Percentiles rank a stretch among this genome's conserved stretches.
Conservation (phyloP, 2,329 filamentous ascomycete genomes). For the Calonectria montana region DNA sequence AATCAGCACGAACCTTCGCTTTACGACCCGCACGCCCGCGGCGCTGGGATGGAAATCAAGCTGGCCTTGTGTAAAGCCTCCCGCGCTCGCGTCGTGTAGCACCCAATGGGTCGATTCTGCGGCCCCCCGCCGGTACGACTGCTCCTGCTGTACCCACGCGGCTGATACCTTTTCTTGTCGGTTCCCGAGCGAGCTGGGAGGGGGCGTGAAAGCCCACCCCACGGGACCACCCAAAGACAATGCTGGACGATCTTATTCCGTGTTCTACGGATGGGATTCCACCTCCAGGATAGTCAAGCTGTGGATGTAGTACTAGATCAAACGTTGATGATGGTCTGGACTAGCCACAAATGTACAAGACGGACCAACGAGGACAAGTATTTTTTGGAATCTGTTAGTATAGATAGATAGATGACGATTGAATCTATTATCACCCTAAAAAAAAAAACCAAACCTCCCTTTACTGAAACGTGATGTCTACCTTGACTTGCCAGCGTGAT, state of each 20-base stretch:
- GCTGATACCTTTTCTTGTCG: constrained; percentile 41
- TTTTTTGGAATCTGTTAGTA: constrained; percentile 38
- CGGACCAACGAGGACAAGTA: constrained; percentile 39
- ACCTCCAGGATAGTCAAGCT: constrained; percentile 35
- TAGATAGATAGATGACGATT: constrained; percentile 59
- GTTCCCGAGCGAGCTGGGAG: constrained; percentile 45
- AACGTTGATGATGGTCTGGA: constrained; percentile 42
- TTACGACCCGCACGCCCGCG: constrained; percentile 43
- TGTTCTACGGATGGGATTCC: constrained; percentile 35
- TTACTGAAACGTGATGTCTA: background rate
- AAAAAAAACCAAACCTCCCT: background rate
- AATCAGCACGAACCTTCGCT: constrained; percentile 42
- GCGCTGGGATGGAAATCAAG: constrained; percentile 52
- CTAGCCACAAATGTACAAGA: constrained; percentile 47
- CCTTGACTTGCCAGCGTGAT: no score
- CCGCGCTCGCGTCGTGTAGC: constrained; percentile 39
- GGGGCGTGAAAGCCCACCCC: constrained; percentile 25
- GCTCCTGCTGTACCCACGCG: constrained; percentile 41
- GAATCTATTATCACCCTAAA: constrained; percentile 59
- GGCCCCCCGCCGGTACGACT: constrained; percentile 54
- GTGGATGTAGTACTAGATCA: constrained; percentile 47
- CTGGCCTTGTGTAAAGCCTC: constrained; percentile 55
- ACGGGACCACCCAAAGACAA: constrained; percentile 33
- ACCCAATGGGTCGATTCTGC: constrained; percentile 66
- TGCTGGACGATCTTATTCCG: constrained; percentile 37